phyloP scores from a whole-genome alignment of 2,329 filamentous ascomycete genomes.

The Paecilomyces formosus region DNA sequence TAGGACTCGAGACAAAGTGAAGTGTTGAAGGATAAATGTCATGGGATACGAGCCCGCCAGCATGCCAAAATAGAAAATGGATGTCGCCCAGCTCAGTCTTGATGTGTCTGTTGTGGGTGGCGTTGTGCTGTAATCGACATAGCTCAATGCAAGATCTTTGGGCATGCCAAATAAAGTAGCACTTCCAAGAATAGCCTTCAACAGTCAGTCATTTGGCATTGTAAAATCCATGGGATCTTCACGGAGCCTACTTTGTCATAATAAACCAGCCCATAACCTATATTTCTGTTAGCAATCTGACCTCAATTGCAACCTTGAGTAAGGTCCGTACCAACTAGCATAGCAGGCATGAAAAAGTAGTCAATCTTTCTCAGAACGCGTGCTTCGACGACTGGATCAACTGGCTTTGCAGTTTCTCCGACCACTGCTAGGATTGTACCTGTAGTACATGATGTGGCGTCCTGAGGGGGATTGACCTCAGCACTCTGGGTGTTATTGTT shows the following conservation, averaged over 20 bases:
- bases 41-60: slow-evolving; percentile 66
- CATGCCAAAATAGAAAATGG: slow-evolving; percentile 75
- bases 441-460: not conserved
- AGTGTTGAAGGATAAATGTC: slow-evolving; percentile 62
- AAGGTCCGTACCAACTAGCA: slow-evolving; percentile 45
- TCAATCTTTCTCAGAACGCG: slow-evolving; percentile 61
- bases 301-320: not conserved
- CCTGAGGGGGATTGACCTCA: not conserved
- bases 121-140: slow-evolving; percentile 43
- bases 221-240: not conserved
- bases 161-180: slow-evolving; percentile 73
- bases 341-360: slow-evolving; percentile 58
- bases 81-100: slow-evolving; percentile 68
- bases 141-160: slow-evolving; percentile 53
- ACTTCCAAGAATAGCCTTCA: slow-evolving; percentile 62
- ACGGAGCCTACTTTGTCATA: slow-evolving; percentile 53
- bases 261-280: slow-evolving; percentile 57
- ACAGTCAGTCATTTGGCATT: not conserved
- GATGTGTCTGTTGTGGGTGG: slow-evolving; percentile 58
- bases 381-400: slow-evolving; percentile 49
- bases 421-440: not conserved
- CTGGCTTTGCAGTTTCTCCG: slow-evolving; percentile 7
- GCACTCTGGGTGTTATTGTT: not conserved
- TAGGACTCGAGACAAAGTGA: slow-evolving; percentile 57
- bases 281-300: not conserved